Evolutionary conservation across 1,284 basidiomycete genomes (phyloP), one percentile per base, ranked within the genome.

Genomic region (Testicularia cyperi): DNA sequence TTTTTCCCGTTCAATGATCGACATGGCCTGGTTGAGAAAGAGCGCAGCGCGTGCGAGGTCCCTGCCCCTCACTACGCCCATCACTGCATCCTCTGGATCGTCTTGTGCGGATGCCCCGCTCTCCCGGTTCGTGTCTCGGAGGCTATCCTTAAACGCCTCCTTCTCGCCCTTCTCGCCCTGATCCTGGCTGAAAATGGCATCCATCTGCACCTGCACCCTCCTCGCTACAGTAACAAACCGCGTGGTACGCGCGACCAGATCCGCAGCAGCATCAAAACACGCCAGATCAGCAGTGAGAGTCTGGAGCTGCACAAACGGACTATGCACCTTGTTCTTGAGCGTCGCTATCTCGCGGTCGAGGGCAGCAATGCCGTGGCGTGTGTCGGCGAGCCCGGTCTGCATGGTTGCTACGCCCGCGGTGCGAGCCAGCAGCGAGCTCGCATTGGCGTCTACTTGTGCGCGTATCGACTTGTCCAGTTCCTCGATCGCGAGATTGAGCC

Each of bases 191-290:
- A 52, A 58, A 24, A 68, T 12, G 13, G 19, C 49, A 21, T 56
- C 51, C 66, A 69, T 69, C 46, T 65, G 60, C 6, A 32, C 27
- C 32, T 69, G 51, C 16, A 69, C 33, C 33, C 66, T 16, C n/a
- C 48, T 35, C 18, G 55, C 55, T 10, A 69, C 9, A 8, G 31
- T 49, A 4, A 63, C 55, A 0, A 69, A 43, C 21, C 40, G 33
- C 4, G 30, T 33, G 18, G 55, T 44, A 16, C 44, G 23, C 19
- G 33, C 22, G 2, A 68, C 52, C 10, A 66, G 22, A 19, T 53
- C 54, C 4, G 37, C 29, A 1, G 66, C 66, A 1, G 24, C 20
- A 29, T 58, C 54, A 6, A 37, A 29, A 16, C 32, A 6, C 27
- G 21, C 32, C 26, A 64, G 24, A 10, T 51, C 38, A 0, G 15